These are phyloP conservation scores for Coemansia sp. DNA, from an alignment of 192 early-diverging fungal genomes.

Conservation along the genomic window DNA sequence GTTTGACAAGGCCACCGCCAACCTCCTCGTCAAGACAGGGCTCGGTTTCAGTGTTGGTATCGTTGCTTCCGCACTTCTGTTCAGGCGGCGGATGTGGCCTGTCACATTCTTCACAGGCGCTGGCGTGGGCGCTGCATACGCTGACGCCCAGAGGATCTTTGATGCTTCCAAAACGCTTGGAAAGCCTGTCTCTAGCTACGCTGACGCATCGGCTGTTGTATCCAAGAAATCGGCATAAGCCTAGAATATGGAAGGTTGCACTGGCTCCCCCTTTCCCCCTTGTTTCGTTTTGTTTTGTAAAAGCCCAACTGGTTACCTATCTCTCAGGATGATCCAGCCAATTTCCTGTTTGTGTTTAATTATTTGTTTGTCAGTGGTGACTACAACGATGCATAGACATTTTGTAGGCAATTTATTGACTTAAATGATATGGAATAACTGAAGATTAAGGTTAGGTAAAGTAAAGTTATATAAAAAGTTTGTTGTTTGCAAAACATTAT, in stretches of 20 bases:
- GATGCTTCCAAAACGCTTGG: constrained; percentile 48
- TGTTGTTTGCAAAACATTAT: no score
- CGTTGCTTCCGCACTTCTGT: constrained; percentile 82
- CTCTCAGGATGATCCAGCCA: no score
- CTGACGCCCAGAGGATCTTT: constrained; percentile 69
- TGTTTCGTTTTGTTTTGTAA: background rate
- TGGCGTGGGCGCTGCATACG: constrained; percentile 79
- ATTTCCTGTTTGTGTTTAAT: no score
- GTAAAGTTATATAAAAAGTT: no score
- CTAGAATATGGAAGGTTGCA: background rate
- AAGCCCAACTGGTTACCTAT: no score
- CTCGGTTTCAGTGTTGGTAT: constrained; percentile 82
- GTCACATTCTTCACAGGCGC: constrained; percentile 80
- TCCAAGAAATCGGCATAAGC: background rate
- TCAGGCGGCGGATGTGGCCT: constrained; percentile 85
- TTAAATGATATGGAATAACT: no score
- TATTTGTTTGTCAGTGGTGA: no score
- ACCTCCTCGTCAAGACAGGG: constrained; percentile 78
- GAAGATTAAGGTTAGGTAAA: no score
- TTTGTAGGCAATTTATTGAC: no score
- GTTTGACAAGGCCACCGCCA: constrained; percentile 85
- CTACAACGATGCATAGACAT: no score
- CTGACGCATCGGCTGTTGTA: background rate
- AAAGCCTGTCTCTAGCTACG: constrained; percentile 13
- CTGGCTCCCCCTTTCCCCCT: background rate